Conservation (phyloP, 2,329 filamentous ascomycete genomes). For the Microdochium bolleyi region DNA sequence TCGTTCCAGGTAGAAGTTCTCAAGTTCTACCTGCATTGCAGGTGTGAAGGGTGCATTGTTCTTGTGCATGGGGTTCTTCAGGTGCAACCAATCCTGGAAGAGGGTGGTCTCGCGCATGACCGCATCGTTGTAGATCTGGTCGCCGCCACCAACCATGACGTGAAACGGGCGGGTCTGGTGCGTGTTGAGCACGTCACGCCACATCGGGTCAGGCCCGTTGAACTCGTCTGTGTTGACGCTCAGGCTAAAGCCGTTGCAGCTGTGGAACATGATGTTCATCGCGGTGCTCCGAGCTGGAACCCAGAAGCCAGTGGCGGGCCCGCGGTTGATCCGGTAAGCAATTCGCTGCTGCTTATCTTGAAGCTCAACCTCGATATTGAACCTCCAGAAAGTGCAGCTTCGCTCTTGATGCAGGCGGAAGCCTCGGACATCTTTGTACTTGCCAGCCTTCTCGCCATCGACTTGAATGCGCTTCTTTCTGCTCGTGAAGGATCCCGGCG, state of each 20-base stretch:
- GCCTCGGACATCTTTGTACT: slow-evolving; percentile 76
- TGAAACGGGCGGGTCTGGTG: slow-evolving; percentile 92
- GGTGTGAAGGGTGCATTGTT: slow-evolving; percentile 68
- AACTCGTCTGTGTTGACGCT: slow-evolving; percentile 71
- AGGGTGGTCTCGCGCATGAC: slow-evolving; percentile 66
- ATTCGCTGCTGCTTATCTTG: slow-evolving; percentile 71
- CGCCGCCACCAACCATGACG: slow-evolving; percentile 94
- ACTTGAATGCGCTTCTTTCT: slow-evolving; percentile 43
- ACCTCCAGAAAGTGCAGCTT: slow-evolving; percentile 93
- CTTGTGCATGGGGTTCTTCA: slow-evolving; percentile 74
- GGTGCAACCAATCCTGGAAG: slow-evolving; percentile 79
- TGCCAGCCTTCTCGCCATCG: slow-evolving; percentile 75
- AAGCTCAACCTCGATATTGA: slow-evolving; percentile 90
- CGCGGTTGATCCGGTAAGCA: slow-evolving; percentile 90
- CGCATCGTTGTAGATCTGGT: slow-evolving; percentile 93
- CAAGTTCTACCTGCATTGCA: slow-evolving; percentile 82
- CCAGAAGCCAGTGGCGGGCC: slow-evolving; percentile 88
- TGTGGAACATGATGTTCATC: slow-evolving; percentile 99
- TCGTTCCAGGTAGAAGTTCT: slow-evolving; percentile 77
- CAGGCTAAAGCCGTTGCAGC: slow-evolving; percentile 90
- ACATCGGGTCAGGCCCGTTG: slow-evolving; percentile 90
- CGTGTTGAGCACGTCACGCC: slow-evolving; percentile 89
- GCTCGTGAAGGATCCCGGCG: slow-evolving; percentile 43
- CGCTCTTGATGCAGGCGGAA: slow-evolving; percentile 77
- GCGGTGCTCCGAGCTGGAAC: slow-evolving; percentile 74